Percentiles rank a stretch among this genome's conserved stretches.
Evolutionary conservation across 1,284 basidiomycete species (phyloP).

Genomic region (Nidula niveotomentosa): DNA sequence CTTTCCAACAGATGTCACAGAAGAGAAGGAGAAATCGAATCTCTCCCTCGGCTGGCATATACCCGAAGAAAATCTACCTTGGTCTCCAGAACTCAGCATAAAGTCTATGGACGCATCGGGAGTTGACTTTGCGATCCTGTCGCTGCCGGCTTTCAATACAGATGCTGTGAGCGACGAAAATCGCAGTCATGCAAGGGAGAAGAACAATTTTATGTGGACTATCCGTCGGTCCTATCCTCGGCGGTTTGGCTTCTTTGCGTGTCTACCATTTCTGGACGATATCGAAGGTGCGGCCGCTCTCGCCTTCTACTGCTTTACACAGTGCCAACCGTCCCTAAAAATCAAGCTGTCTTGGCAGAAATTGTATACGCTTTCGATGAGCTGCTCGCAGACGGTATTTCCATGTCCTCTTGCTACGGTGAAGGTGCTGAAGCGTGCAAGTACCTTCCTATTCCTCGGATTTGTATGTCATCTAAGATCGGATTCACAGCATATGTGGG

Average conservation of each 20-base stretch:
- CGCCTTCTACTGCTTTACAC: background rate
- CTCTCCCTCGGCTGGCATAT: slow-evolving; percentile 54
- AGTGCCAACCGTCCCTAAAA: background rate
- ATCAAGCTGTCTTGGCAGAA: slow-evolving; percentile 52
- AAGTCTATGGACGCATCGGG: slow-evolving; percentile 56
- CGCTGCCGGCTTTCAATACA: slow-evolving; percentile 57
- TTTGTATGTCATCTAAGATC: background rate
- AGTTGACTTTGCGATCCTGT: slow-evolving; percentile 61
- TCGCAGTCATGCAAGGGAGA: slow-evolving; percentile 37
- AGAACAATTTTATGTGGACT: slow-evolving; percentile 46
- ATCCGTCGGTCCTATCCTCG: slow-evolving; percentile 46
- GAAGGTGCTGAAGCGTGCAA: slow-evolving; percentile 42
- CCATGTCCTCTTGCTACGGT: slow-evolving; percentile 65
- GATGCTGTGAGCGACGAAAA: slow-evolving; percentile 41
- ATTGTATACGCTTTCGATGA: slow-evolving; percentile 58
- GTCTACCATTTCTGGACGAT: slow-evolving; percentile 59
- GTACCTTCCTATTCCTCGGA: slow-evolving; percentile 9
- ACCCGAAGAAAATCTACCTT: slow-evolving; percentile 62
- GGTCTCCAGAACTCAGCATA: slow-evolving; percentile 57
- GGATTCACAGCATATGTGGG: slow-evolving; percentile 57
- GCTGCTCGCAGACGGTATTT: slow-evolving; percentile 59
- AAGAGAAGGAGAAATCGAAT: slow-evolving; percentile 39
- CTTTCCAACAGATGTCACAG: slow-evolving; percentile 48
- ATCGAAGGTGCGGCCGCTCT: slow-evolving; percentile 42
- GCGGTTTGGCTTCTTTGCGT: slow-evolving; percentile 68